These are phyloP conservation scores for Mrakia frigida DNA, from an alignment of 768 basidiomycete species.

Conservation along the genomic window DNA sequence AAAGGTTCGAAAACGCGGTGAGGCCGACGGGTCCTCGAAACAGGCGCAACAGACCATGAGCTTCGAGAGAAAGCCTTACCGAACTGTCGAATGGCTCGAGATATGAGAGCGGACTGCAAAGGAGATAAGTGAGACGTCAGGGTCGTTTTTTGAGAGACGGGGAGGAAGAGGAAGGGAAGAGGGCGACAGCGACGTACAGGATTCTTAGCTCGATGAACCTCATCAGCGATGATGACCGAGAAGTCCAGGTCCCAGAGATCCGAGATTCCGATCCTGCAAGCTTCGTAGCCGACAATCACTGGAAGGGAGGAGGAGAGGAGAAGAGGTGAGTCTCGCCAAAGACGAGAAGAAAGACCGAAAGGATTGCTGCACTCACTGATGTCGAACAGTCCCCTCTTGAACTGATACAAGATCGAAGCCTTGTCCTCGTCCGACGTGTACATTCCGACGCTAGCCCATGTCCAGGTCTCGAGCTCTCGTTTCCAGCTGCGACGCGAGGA, in stretches of 20 bases:
- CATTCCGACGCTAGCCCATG: neutral
- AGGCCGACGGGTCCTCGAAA: too few relatives aligned
- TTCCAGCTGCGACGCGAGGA: neutral
- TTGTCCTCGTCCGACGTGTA: slow-evolving; percentile 5
- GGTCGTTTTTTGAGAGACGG: too few relatives aligned
- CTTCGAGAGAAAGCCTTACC: too few relatives aligned
- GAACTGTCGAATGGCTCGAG: too few relatives aligned
- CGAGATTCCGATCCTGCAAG: neutral
- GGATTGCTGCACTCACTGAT: too few relatives aligned
- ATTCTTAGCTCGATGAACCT: slow-evolving; percentile 87
- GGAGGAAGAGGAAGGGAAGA: neutral
- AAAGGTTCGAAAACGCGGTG: slow-evolving; percentile 46
- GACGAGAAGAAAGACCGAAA: too few relatives aligned
- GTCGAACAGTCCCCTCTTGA: too few relatives aligned
- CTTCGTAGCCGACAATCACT: neutral
- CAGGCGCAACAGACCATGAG: too few relatives aligned
- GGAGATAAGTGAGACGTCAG: neutral
- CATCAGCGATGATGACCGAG: slow-evolving; percentile 58
- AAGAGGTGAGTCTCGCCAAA: slow-evolving; percentile 43
- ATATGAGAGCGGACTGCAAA: too few relatives aligned
- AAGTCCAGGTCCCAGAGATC: neutral
- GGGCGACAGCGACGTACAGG: slow-evolving; percentile 43
- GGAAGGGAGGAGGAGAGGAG: slow-evolving; percentile 52
- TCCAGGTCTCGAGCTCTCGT: neutral
- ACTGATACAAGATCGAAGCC: too few relatives aligned